phyloP scores from a whole-genome alignment of 2,329 filamentous ascomycete species.

The Lasiodiplodia sp. region DNA sequence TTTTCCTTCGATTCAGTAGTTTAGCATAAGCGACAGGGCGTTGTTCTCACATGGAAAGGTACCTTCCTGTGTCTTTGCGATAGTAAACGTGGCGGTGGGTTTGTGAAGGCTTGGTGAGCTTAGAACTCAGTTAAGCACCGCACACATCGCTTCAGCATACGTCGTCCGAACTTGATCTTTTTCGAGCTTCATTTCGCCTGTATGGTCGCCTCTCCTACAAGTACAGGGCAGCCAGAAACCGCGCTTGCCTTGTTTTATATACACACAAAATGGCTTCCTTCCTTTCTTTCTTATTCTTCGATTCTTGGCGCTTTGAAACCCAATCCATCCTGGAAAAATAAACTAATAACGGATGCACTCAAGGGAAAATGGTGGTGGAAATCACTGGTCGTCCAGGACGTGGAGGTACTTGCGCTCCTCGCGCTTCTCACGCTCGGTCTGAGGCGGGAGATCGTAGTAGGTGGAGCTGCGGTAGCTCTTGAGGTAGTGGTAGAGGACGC shows the following conservation, averaged over 20 bases:
- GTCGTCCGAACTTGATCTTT: not conserved
- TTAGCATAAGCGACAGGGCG: constrained; percentile 18
- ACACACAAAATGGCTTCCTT: not conserved
- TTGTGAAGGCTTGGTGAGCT: not conserved
- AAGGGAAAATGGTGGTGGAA: constrained; percentile 1
- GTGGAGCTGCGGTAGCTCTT: constrained; percentile 88
- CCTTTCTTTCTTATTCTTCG: constrained; percentile 3
- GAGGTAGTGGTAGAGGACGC: constrained; percentile 92
- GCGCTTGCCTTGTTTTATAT: constrained; percentile 22
- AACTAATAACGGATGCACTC: constrained; percentile 3
- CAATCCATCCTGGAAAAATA: not conserved
- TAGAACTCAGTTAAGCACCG: not conserved
- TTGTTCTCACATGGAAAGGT: not conserved
- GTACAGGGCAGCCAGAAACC: constrained; percentile 19
- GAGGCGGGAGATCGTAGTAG: constrained; percentile 92
- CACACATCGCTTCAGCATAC: not conserved
- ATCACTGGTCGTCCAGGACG: constrained; percentile 61
- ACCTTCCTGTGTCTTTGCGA: not conserved
- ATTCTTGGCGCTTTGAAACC: constrained; percentile 8
- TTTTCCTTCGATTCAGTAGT: not conserved
- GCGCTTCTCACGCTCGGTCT: constrained; percentile 91
- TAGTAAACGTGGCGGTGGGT: not conserved
- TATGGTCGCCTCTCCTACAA: constrained; percentile 10
- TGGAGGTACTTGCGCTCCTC: constrained; percentile 98
- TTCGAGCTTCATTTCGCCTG: constrained; percentile 16